Conservation (phyloP, 2,329 filamentous ascomycete species). For the Aspergillus sp. region DNA sequence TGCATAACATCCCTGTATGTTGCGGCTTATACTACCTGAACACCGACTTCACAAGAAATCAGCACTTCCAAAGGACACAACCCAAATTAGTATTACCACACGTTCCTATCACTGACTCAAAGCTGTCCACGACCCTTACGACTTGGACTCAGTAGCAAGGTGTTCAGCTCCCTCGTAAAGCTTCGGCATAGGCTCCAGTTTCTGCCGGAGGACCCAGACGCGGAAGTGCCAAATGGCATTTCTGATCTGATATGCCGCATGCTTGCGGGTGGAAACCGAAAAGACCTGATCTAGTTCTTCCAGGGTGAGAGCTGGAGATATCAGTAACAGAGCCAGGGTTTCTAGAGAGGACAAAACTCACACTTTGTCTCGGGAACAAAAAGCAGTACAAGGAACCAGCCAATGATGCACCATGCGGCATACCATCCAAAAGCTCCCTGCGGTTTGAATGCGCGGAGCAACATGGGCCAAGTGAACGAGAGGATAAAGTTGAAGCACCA, state of each 20-base stretch:
- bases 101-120: neutral
- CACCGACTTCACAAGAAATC: neutral
- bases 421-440: conserved; percentile 58
- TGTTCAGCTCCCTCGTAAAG: conserved; percentile 31
- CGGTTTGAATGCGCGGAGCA: conserved; percentile 48
- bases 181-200: conserved; percentile 17
- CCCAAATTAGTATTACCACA: neutral
- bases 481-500: conserved; percentile 58
- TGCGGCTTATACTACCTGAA: too few relatives aligned
- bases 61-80: neutral
- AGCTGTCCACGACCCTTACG: too few relatives aligned
- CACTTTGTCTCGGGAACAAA: conserved; percentile 53
- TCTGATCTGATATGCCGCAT: conserved; percentile 39
- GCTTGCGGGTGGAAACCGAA: conserved; percentile 47
- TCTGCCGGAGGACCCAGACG: conserved; percentile 34
- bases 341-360: conserved; percentile 8
- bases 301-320: conserved; percentile 35
- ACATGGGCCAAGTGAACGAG: conserved; percentile 52
- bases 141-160: conserved; percentile 8
- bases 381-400: conserved; percentile 51
- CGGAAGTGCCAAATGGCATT: conserved; percentile 41
- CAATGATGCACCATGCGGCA: conserved; percentile 54
- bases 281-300: conserved; percentile 54
- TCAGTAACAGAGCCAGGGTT: conserved; percentile 10
- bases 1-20: too few relatives aligned